These are phyloP conservation scores for Sporisorium reilianum DNA, from an alignment of 1,284 basidiomycete genomes.

Conservation along the genomic window DNA sequence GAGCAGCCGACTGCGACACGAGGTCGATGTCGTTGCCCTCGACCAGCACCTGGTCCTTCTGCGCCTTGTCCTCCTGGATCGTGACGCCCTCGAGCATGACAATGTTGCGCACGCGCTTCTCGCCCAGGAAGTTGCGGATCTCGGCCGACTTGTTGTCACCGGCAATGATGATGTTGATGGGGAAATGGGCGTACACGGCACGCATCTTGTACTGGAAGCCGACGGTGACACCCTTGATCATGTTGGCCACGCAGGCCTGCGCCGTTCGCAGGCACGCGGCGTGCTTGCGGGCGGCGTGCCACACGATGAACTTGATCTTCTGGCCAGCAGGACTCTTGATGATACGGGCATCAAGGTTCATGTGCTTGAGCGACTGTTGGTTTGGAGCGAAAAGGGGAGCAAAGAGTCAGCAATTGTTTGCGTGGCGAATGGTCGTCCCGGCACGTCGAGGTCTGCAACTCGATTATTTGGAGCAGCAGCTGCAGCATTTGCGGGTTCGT, in stretches of 20 bases:
- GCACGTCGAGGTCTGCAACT: slow-evolving; percentile 4
- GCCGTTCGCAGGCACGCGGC: slow-evolving; percentile 97
- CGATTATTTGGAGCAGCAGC: slow-evolving; percentile 4
- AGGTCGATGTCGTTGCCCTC: slow-evolving; percentile 73
- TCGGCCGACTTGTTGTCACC: slow-evolving; percentile 83
- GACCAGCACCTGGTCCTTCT: slow-evolving; percentile 80
- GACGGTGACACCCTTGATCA: slow-evolving; percentile 88
- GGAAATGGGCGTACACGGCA: slow-evolving; percentile 98
- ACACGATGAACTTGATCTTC: slow-evolving; percentile 91
- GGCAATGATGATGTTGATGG: slow-evolving; percentile 98
- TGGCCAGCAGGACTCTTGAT: slow-evolving; percentile 73
- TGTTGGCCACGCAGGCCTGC: slow-evolving; percentile 93
- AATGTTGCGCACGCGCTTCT: slow-evolving; percentile 91
- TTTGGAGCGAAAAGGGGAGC: slow-evolving; percentile 66
- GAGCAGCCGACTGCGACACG: slow-evolving; percentile 68
- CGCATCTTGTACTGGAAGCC: slow-evolving; percentile 95
- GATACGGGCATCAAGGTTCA: slow-evolving; percentile 69
- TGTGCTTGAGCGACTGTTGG: slow-evolving; percentile 68
- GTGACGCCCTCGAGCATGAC: slow-evolving; percentile 90
- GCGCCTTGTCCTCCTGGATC: slow-evolving; percentile 88
- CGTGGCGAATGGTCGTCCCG: not conserved
- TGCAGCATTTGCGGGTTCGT: not conserved
- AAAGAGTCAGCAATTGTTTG: slow-evolving; percentile 16
- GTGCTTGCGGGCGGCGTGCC: slow-evolving; percentile 98
- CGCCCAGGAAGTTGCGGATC: slow-evolving; percentile 98